Evolutionary conservation across 495 filamentous ascomycete species (phyloP).

Genomic region (Tetracladium marchalianum): DNA sequence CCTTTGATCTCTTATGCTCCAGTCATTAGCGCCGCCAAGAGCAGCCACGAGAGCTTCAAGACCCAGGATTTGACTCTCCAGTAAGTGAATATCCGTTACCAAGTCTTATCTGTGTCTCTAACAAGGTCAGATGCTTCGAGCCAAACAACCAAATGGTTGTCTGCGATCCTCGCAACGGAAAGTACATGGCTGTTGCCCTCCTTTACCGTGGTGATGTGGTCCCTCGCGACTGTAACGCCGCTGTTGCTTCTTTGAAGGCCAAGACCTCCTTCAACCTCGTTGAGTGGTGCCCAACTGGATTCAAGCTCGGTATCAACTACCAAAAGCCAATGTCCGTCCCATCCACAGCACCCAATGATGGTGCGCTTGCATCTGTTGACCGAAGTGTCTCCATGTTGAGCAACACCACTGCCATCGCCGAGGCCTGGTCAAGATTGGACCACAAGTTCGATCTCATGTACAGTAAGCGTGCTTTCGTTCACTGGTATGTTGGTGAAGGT

Average conservation of each 20-base stretch:
- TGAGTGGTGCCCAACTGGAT: slow-evolving; percentile 93
- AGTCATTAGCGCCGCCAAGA: slow-evolving; percentile 71
- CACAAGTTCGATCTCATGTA: slow-evolving; percentile 98
- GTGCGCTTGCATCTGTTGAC: slow-evolving; percentile 74
- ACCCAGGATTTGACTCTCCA: slow-evolving; percentile 80
- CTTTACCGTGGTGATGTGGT: slow-evolving; percentile 87
- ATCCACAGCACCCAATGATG: slow-evolving; percentile 37
- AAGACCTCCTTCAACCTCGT: slow-evolving; percentile 86
- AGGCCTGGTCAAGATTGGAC: slow-evolving; percentile 82
- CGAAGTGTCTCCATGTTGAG: slow-evolving; percentile 83
- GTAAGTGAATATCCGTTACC: slow-evolving; percentile 43
- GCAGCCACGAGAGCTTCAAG: slow-evolving; percentile 86
- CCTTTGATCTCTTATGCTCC: slow-evolving; percentile 84
- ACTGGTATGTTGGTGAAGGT: slow-evolving; percentile 93
- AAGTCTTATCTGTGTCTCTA: neutral
- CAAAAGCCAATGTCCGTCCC: slow-evolving; percentile 78
- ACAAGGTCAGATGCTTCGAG: slow-evolving; percentile 54
- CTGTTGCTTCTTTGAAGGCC: slow-evolving; percentile 73
- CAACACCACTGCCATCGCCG: slow-evolving; percentile 86
- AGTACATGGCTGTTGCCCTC: slow-evolving; percentile 89
- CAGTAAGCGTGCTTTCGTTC: slow-evolving; percentile 88
- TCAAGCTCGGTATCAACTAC: slow-evolving; percentile 93
- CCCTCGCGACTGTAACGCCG: slow-evolving; percentile 71
- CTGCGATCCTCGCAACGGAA: slow-evolving; percentile 83
- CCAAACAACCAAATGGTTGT: slow-evolving; percentile 96